Base-by-base conservation (phyloP, 176 grass and related monocot genomes). In the Juncus effusus region DNA sequence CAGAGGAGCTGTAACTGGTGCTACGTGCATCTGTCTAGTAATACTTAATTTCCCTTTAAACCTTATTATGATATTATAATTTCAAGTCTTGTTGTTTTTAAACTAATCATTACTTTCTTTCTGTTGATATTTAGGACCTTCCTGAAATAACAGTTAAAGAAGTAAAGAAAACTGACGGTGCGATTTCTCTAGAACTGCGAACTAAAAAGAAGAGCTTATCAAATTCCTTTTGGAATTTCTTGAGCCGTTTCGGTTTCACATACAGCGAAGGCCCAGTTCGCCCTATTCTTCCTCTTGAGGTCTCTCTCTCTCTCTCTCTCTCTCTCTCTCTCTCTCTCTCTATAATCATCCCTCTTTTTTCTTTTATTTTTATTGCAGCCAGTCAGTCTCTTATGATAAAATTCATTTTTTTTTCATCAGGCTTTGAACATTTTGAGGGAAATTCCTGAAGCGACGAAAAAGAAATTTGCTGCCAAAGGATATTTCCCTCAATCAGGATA, bases 211-310 rank as follows among this genome's bases (percentile, higher is more conserved):
- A 81, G 62, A 80, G 55, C 13, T 62, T 89, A 70, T 45, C 35
- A 7, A 62, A 87, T 73, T 56, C 59, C 13, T 97, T 85, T 38
- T 97, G 94, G 94, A 89, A 84, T 13, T 97, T 97, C 36, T 67
- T 97, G 2, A 64, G 77, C 13, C 74, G 75, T 12, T 97, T 84
- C 36, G 94, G 94, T 61, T 89, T 76, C 64, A 70, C 70, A 59
- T 56, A 97, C 67, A 79, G 88, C 44, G 75, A 74, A 44, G 42
- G 40, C 61, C 83, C 73, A 10, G 36, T 2, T 52, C 86, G 94
- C 55, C 50, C 57, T 50, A 78, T 97, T 75, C 85, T 97, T 82
- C 85, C 93, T 49, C 70, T 73, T 56, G 93, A 97, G 88, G 93
- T 92, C 4, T 56, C 54, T 61, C 62, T 36, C 37, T 57, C 19